Percentiles rank a stretch among this genome's conserved stretches.
These are phyloP conservation scores for Liquidambar formosana DNA, from an alignment of 164 flowering plant genomes.

Conservation along the genomic window DNA sequence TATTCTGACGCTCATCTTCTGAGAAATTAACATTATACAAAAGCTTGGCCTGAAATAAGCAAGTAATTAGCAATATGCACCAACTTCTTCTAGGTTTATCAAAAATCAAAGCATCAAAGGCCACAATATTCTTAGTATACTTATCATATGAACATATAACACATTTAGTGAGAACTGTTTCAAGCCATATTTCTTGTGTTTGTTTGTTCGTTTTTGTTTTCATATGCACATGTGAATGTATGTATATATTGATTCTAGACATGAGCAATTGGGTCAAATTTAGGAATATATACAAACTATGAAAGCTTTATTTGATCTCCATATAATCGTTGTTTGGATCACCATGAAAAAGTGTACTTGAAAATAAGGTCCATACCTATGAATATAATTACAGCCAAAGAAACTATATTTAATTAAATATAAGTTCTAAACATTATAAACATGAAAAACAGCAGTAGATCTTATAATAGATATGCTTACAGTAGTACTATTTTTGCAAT, in stretches of 20 bases:
- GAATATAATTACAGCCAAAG: not conserved
- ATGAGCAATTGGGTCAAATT: not conserved
- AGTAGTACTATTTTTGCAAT: not conserved
- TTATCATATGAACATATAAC: not conserved
- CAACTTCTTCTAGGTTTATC: not conserved
- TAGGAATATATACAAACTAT: not conserved
- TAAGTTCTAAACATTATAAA: not conserved
- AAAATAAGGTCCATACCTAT: not conserved
- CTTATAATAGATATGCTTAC: not conserved
- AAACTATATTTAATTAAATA: not conserved
- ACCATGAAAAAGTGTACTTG: not conserved
- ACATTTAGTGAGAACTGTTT: not conserved
- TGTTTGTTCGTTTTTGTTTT: too few species aligned
- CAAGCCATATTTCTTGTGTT: too few species aligned
- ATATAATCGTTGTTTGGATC: not conserved
- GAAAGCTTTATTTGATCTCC: not conserved
- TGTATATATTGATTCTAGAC: not conserved
- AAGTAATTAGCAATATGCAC: not conserved
- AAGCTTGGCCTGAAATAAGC: constrained; percentile 46
- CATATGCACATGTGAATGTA: not conserved
- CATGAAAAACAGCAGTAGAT: not conserved
- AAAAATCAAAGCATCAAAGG: not conserved
- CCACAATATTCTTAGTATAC: not conserved
- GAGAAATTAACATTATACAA: constrained; percentile 48
- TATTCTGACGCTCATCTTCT: constrained; percentile 42